Conservation (phyloP, 2,329 filamentous ascomycete genomes). For the Cladosporium phlei region DNA sequence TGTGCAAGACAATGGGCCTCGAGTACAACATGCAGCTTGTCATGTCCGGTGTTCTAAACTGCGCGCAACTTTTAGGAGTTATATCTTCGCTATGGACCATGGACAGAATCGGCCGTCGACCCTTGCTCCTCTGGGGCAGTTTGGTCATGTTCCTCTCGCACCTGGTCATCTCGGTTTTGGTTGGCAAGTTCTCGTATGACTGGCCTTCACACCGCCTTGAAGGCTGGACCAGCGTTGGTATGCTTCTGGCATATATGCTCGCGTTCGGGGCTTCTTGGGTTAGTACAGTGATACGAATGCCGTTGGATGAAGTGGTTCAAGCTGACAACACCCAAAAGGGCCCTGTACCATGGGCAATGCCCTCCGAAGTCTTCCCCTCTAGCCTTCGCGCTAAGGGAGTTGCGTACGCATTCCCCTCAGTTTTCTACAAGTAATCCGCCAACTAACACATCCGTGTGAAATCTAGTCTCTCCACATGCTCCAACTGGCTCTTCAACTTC, state of each 20-base stretch:
- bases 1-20: constrained; percentile 41
- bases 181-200: constrained; percentile 48
- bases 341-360: constrained; percentile 15
- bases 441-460: neutral
- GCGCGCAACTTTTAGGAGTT: constrained; percentile 40
- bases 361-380: constrained; percentile 51
- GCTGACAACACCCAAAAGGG: constrained; percentile 1
- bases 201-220: constrained; percentile 42
- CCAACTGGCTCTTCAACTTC: constrained; percentile 63
- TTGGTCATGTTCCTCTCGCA: constrained; percentile 46
- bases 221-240: constrained; percentile 36
- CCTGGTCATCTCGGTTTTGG: constrained; percentile 49
- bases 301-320: no score
- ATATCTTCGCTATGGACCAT: constrained; percentile 40
- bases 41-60: constrained; percentile 40
- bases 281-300: no score
- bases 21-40: constrained; percentile 35
- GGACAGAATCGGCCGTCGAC: constrained; percentile 39
- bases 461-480: constrained; percentile 52
- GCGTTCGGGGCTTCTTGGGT: constrained; percentile 41
- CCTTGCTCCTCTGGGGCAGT: constrained; percentile 40
- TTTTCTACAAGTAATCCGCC: neutral
- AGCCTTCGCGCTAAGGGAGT: constrained; percentile 61
- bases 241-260: constrained; percentile 29
- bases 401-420: constrained; percentile 33